phyloP scores from a whole-genome alignment of 1,139 yeast genomes.

The Tardiomyces blankii region DNA sequence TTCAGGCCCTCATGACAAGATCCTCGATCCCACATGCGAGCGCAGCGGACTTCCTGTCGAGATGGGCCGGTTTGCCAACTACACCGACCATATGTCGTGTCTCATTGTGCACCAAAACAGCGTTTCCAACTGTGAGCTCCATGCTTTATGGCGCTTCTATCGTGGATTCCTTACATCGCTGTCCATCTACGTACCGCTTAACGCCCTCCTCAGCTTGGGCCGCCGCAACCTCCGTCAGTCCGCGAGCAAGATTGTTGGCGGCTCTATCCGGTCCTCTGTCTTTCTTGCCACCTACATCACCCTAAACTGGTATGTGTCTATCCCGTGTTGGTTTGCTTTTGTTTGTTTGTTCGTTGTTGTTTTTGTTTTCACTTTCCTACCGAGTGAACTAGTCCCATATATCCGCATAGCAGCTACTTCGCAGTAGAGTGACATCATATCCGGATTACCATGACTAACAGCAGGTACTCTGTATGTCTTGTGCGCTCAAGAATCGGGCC shows the following conservation, averaged over 20 bases:
- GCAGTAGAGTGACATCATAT: too few relatives aligned
- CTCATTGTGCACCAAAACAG: constrained; percentile 28
- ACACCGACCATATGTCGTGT: constrained; percentile 20
- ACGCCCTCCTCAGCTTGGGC: constrained; percentile 10
- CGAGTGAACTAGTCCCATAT: too few relatives aligned
- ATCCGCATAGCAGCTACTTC: too few relatives aligned
- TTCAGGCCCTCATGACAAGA: constrained; percentile 15
- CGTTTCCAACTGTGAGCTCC: constrained; percentile 28
- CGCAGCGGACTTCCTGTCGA: constrained; percentile 8
- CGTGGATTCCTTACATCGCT: constrained; percentile 29
- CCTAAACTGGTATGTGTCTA: constrained; percentile 28
- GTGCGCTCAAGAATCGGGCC: constrained; percentile 29
- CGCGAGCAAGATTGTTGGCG: constrained; percentile 2
- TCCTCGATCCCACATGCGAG: constrained; percentile 13
- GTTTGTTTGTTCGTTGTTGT: too few relatives aligned
- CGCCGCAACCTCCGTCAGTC: constrained; percentile 5
- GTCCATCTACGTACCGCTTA: constrained; percentile 19
- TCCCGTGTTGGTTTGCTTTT: not conserved
- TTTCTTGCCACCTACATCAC: constrained; percentile 30
- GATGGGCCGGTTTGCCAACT: constrained; percentile 6
- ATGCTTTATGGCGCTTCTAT: constrained; percentile 29
- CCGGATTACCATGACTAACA: too few relatives aligned
- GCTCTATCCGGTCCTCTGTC: constrained; percentile 27
- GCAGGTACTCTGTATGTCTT: constrained; percentile 22
- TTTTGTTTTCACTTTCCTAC: too few relatives aligned